Base-by-base conservation (phyloP, 73 alveolate genomes). In the Paramecium caudatum region DNA sequence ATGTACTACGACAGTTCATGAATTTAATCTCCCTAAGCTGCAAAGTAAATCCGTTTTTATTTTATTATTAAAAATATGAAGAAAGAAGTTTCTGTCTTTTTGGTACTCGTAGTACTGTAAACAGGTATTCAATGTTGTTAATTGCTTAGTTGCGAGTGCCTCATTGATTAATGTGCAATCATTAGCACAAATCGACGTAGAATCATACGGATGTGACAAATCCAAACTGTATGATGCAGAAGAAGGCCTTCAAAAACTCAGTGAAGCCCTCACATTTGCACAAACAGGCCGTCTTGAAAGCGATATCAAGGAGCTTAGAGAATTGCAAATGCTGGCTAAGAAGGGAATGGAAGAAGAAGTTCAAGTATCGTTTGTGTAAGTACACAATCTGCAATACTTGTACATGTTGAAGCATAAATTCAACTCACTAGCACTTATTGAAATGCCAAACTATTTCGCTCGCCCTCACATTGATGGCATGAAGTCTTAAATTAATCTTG, bases 201-300 rank as follows among this genome's bases (percentile, higher is more conserved):
- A 74, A 25, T 16, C 70, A 8, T 41, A 12, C 8, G 88, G 88
- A 19, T 74, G 88, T 74, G 88, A 74, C 15, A 74, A 74, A 41
- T 74, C 88, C 8, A 74, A 39, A 21, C 88, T 74, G 1, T 74
- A 74, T 74, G 88, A 74, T 45, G 88, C 88, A 7, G 88, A 74
- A 74, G 88, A 74, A 45, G 88, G 88, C 45, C 68, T 74, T 37
- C 1, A 74, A 25, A 74, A 74, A 43, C 47, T 74, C 7, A 9
- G 68, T 17, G 88, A 74, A 43, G 88, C 88, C 3, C 30, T 74
- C 17, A 19, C 17, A 4, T 45, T 74, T 16, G 88, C 68, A 12
- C 34, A 43, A 25, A 74, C 88, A 74, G 88, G 88, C 25, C 36
- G 46, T 39, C 43, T 74, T 15, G 88, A 74, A 17, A 7, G 17